Percentiles rank a stretch among this genome's conserved stretches.
Conservation (phyloP, 2,329 filamentous ascomycete species). For the Thielaviopsis euricoi region DNA sequence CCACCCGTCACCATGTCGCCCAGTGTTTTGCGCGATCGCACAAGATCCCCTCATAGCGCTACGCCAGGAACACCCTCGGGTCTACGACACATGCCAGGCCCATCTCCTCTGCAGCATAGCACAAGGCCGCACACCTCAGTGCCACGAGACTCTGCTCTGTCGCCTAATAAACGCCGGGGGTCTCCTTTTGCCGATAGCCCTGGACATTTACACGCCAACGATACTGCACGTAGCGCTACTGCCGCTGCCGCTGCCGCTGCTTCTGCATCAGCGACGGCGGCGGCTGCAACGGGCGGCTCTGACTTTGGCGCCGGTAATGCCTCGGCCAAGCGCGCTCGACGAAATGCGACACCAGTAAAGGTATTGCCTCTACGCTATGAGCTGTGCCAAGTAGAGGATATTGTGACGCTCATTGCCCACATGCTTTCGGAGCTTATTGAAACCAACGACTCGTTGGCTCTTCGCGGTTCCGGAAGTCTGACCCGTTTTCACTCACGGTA, state of each 20-base stretch:
- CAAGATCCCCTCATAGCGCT: neutral
- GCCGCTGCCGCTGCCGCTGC: conserved; percentile 12
- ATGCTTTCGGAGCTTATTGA: conserved; percentile 93
- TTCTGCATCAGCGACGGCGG: conserved; percentile 16
- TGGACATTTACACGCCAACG: neutral
- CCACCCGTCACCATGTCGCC: neutral
- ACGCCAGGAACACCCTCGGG: neutral
- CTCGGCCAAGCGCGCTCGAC: conserved; percentile 32
- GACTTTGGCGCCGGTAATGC: neutral
- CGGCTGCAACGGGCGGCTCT: conserved; percentile 3
- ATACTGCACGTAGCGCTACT: conserved; percentile 17
- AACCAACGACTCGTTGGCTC: conserved; percentile 75
- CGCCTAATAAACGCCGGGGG: conserved; percentile 9
- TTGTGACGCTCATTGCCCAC: conserved; percentile 79
- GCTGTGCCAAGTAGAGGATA: conserved; percentile 62
- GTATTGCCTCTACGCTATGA: conserved; percentile 62
- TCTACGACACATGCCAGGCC: neutral
- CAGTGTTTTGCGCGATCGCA: neutral
- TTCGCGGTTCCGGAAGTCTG: conserved; percentile 55
- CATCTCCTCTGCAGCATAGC: neutral
- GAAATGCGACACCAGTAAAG: conserved; percentile 35
- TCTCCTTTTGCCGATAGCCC: neutral
- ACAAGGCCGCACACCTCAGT: neutral
- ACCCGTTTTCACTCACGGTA: conserved; percentile 92
- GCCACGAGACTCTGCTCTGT: conserved; percentile 1